Percentiles rank a stretch among this genome's conserved stretches.
Conservation (phyloP, 2,329 filamentous ascomycete species). For the Cadophora gregata region DNA sequence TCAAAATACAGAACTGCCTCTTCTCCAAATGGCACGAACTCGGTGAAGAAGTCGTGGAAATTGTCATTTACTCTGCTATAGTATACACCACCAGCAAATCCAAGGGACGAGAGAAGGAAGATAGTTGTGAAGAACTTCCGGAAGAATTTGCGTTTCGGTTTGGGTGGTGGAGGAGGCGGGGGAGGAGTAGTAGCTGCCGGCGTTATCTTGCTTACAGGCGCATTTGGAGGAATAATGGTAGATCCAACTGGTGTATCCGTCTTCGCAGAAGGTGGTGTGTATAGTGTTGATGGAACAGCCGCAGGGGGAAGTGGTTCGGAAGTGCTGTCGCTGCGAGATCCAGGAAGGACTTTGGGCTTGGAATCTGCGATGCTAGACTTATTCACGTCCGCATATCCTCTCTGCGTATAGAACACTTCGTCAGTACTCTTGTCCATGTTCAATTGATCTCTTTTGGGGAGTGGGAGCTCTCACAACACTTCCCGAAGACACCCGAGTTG, state of each 20-base stretch:
- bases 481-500: slow-evolving; percentile 45
- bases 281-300: slow-evolving; percentile 33
- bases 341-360: slow-evolving; percentile 59
- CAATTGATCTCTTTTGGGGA: slow-evolving; percentile 24
- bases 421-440: slow-evolving; percentile 30
- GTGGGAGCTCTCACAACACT: slow-evolving; percentile 46
- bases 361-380: slow-evolving; percentile 55
- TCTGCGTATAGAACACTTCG: slow-evolving; percentile 48
- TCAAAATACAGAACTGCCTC: slow-evolving; percentile 95
- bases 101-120: slow-evolving; percentile 74
- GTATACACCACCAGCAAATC: slow-evolving; percentile 88
- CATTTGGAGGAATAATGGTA: slow-evolving; percentile 54
- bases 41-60: slow-evolving; percentile 99
- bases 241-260: slow-evolving; percentile 46
- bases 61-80: slow-evolving; percentile 94
- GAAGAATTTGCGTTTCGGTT: slow-evolving; percentile 69
- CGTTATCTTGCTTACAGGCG: slow-evolving; percentile 53
- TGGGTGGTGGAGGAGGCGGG: slow-evolving; percentile 49
- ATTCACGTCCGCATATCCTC: slow-evolving; percentile 61
- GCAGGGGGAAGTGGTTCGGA: slow-evolving; percentile 47
- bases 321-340: slow-evolving; percentile 48
- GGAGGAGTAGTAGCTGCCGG: slow-evolving; percentile 45
- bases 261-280: slow-evolving; percentile 18
- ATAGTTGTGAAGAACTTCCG: slow-evolving; percentile 79
- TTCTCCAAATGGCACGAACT: slow-evolving; percentile 94